Evolutionary conservation across 768 basidiomycete genomes (phyloP), one percentile per base, ranked within the genome.

Genomic region (Daedaleopsis sinensis): DNA sequence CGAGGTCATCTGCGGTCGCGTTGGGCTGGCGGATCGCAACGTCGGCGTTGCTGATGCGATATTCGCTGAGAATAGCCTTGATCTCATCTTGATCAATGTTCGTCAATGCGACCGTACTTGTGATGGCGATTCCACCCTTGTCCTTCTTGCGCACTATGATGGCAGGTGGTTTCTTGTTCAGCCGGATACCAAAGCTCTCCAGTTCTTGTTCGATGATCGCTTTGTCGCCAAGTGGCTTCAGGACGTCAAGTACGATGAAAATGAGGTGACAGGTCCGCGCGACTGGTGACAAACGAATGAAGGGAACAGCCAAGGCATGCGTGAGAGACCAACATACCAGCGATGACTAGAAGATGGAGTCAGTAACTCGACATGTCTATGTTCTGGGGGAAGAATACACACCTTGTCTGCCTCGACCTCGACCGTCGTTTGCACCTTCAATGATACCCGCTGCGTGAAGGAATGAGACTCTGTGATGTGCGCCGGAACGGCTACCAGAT

Each of bases 341-440:
- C 46, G 24, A 55, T 64, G 13, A 64, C 62, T 64, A 44, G 46
- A 39, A 32, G 13, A 18, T 39, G 27, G 18, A 35, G 13, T 48
- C 27, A 36, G 50, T 18, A 23, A 19, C n/a, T 35, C 23, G 57
- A 47, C 32, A 43, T 51, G 35, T 57, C 48, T 47, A 18, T 0
- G 9, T 50, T 13, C 43, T 24, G 54, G 13, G 19, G 19, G 35
- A 37, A 59, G 15, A 39, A 9, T 3, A 62, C 81, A 57, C 64
- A 94, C 96, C 84, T 98, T 99, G 79, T 98, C 97, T 79, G 97
- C 97, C 51, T 98, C 95, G 68, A 91, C 85, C 82, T 98, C 97
- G 62, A 38, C 62, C 62, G 21, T 64, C 62, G 39, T 64, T 72
- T 94, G 84, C 62, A 11, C 98, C 82, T 98, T 98, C 97, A 94